A percentile compares a stretch with the other conserved stretches of the same genome.
Evolutionary conservation across 345 rosid species (phyloP).

Genomic region (Geranium brycei): DNA sequence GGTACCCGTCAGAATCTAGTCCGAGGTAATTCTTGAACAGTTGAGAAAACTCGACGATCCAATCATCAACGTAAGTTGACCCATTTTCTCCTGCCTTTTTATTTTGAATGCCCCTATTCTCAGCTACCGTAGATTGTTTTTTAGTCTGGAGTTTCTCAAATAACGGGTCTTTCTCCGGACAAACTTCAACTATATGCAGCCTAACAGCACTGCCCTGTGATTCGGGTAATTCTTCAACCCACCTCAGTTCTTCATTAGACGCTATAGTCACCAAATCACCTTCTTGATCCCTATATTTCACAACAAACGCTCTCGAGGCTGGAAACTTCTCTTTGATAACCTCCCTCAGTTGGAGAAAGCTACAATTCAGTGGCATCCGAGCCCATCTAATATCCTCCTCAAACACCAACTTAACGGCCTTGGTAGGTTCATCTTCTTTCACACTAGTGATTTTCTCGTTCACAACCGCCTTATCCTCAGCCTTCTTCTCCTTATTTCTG

Average conservation of each 20-base stretch:
- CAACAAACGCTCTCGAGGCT: slow-evolving; percentile 43
- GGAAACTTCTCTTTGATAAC: slow-evolving; percentile 62
- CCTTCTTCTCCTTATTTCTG: slow-evolving; percentile 25
- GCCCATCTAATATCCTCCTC: slow-evolving; percentile 78
- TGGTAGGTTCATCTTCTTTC: slow-evolving; percentile 32
- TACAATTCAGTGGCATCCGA: slow-evolving; percentile 53
- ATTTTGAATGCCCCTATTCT: slow-evolving; percentile 24
- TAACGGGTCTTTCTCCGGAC: slow-evolving; percentile 45
- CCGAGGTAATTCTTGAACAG: slow-evolving; percentile 67
- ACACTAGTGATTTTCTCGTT: slow-evolving; percentile 34
- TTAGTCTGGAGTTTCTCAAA: slow-evolving; percentile 25
- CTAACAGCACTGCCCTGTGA: slow-evolving; percentile 32
- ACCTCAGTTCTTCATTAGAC: slow-evolving; percentile 64
- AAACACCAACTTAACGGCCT: slow-evolving; percentile 51
- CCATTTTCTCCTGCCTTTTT: slow-evolving; percentile 19
- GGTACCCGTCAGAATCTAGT: slow-evolving; percentile 49
- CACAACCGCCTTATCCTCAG: slow-evolving; percentile 42
- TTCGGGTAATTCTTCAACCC: slow-evolving; percentile 49
- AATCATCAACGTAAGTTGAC: slow-evolving; percentile 43
- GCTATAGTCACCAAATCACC: slow-evolving; percentile 84
- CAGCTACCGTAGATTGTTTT: slow-evolving; percentile 5
- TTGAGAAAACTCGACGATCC: slow-evolving; percentile 73
- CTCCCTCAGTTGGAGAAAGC: slow-evolving; percentile 57
- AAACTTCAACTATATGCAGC: slow-evolving; percentile 52
- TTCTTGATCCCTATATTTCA: slow-evolving; percentile 79